Percentiles rank a stretch among this genome's conserved stretches.
Conservation (phyloP, 805 yeast species). For the Candida pini region DNA sequence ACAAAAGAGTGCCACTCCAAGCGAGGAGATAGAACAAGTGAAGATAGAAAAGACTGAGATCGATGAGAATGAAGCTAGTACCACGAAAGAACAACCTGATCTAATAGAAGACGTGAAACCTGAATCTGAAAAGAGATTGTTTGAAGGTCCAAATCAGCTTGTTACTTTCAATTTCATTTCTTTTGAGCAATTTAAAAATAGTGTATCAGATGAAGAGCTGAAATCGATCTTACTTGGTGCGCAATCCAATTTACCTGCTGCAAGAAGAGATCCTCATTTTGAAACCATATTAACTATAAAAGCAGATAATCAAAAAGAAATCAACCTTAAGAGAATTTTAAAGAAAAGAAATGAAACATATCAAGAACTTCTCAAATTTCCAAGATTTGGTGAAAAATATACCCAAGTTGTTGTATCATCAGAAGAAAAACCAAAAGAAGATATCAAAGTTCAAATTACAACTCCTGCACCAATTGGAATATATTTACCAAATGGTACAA, state of each 20-base stretch:
- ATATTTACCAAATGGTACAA: conserved; percentile 61
- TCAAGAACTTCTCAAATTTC: conserved; percentile 41
- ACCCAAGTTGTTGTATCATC: conserved; percentile 36
- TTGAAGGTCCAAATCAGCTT: conserved; percentile 66
- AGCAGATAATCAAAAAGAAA: conserved; percentile 21
- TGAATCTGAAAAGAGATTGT: too few species aligned
- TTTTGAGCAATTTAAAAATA: conserved; percentile 41
- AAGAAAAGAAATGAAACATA: conserved; percentile 27
- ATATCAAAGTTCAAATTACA: conserved; percentile 43
- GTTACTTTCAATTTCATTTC: conserved; percentile 51
- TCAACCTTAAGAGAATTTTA: conserved; percentile 20
- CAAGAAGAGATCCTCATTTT: conserved; percentile 47
- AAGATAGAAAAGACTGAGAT: too few species aligned
- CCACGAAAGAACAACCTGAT: too few species aligned
- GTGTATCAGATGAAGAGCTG: conserved; percentile 26
- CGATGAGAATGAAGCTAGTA: too few species aligned
- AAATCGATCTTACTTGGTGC: conserved; percentile 52
- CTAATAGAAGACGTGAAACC: conserved; percentile 2
- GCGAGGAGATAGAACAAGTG: too few species aligned
- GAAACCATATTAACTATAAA: conserved; percentile 34
- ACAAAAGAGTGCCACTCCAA: too few species aligned
- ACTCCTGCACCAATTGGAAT: conserved; percentile 76
- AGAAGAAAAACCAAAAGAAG: conserved; percentile 39
- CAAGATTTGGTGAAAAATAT: conserved; percentile 58
- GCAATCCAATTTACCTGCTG: conserved; percentile 47